Evolutionary conservation across 2,329 filamentous ascomycete species (phyloP), one percentile per base, ranked within the genome.

Genomic region (Penicillium corylophilum): DNA sequence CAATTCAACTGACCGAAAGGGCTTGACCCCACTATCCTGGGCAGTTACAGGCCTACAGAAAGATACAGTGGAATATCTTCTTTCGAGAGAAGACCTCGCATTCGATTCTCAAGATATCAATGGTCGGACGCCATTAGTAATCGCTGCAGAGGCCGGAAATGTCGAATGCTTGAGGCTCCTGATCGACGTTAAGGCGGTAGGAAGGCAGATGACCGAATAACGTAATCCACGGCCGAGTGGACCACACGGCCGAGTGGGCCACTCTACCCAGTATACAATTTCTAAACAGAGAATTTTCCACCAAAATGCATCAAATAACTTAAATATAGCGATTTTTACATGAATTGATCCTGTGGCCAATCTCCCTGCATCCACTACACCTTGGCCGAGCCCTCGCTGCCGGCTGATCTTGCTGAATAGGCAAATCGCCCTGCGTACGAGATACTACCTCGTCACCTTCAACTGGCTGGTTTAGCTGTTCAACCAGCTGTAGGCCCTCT

Each of bases 401-500:
- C 24, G 15, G 28, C 20, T 36, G 43, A 45, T 24, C 20, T 16
- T 1, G 29, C 43, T 45, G 28, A 45, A 15, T 45, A 45, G 43
- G 44, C 33, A 46, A 29, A n/a, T 46, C 15, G 20, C 12, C 33
- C 44, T 46, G 33, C 15, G 13, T 15, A 46, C 28, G 31, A 12
- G 39, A 16, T 45, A 35, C 47, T 38, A 44, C 16, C 47, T 22
- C 12, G 28, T 29, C 6, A 28, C 2, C 47, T 49, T 49, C 40
- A 1, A 43, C 15, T 44, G 16, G 40, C 40, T 44, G 20, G 16
- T n/a, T 20, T 44, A 29, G 47, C 31, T 44, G 39, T 22, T 38
- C 8, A 49, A 16, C 40, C 39, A 49, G 41, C 31, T 49, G 40
- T 49, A 44, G 47, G 31, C 39, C 46, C 23, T 53, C 51, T 46